phyloP scores from a whole-genome alignment of 495 filamentous ascomycete species.

The Daldinia bambusicola region DNA sequence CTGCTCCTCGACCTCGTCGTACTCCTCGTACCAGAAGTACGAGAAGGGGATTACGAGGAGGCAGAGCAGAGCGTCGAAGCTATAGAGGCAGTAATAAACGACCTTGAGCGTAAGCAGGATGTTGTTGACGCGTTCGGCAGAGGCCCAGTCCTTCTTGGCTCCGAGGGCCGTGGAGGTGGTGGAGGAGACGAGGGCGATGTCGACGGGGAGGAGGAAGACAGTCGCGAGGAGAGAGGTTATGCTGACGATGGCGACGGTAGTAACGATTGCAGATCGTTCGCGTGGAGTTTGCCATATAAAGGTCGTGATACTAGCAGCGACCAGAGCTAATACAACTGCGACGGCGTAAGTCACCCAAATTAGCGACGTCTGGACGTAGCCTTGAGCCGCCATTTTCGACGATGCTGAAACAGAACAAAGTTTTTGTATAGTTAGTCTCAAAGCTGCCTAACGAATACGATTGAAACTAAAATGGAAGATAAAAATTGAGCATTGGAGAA shows the following conservation, averaged over 20 bases:
- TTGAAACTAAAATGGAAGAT: conserved; percentile 17
- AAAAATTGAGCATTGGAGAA: conserved; percentile 14
- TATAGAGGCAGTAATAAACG: conserved; percentile 93
- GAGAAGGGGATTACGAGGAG: conserved; percentile 91
- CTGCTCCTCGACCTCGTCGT: conserved; percentile 84
- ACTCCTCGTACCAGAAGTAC: conserved; percentile 99
- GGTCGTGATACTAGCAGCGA: conserved; percentile 81
- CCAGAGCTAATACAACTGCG: conserved; percentile 74
- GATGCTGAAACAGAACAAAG: conserved; percentile 47
- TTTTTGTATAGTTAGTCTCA: conserved; percentile 39
- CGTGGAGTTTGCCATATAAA: conserved; percentile 87
- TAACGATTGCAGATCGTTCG: conserved; percentile 84
- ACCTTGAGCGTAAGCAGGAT: conserved; percentile 83
- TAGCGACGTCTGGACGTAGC: conserved; percentile 80
- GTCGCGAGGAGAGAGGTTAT: conserved; percentile 89
- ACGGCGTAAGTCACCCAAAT: conserved; percentile 94
- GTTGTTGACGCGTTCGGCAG: conserved; percentile 74
- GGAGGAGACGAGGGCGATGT: conserved; percentile 92
- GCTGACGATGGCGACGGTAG: conserved; percentile 83
- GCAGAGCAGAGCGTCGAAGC: conserved; percentile 89
- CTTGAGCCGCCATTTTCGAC: conserved; percentile 66
- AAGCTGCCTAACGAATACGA: conserved; percentile 22
- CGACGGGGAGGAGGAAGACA: conserved; percentile 89
- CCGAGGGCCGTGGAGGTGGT: conserved; percentile 80
- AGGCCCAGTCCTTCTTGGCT: conserved; percentile 93